Evolutionary conservation across 345 rosid genomes (phyloP), one percentile per base, ranked within the genome.

Genomic region (Limnanthes douglasii): DNA sequence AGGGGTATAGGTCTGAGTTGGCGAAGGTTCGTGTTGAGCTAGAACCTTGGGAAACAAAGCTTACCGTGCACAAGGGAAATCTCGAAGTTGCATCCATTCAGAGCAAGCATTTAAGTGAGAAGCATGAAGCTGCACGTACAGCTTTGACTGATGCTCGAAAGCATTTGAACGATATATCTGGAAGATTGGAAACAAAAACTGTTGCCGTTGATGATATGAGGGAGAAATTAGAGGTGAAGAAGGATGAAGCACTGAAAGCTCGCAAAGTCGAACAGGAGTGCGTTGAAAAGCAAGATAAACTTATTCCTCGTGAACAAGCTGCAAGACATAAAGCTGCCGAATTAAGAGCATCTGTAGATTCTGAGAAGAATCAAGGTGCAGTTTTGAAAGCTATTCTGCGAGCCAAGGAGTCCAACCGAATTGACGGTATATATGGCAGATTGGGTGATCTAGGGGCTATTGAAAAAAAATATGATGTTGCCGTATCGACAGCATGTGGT

Each of bases 361-460:
- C 86, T 27, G 98, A 90, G 62, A 84, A 57, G 64, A 84, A 85
- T 66, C 94, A 84, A 56, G 94, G 94, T 45, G 73, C 86, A 44
- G 86, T 90, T 59, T 45, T 90, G 51, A 84, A 72, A 62, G 98
- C 92, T 45, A 67, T 90, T 45, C 53, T 83, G 63, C 69, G 66
- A 41, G 95, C 92, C 18, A 90, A 74, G 55, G 81, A 80, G 57
- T 74, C 70, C 15, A 74, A 68, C 44, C 65, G 60, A 65, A 84
- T 90, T 54, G 79, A 64, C 48, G 98, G 98, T 52, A 84, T 90
- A 45, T 62, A 79, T 56, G 98, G 98, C 31, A 71, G 95, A 43
- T 72, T 90, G 98, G 98, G 98, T n/a, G 94, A 90, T 65, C 69
- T 84, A 60, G 98, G 95, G 42, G 98, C 98, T 47, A 90, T 90